phyloP scores from a whole-genome alignment of 305 asterid genomes.

The Galium porrigens region DNA sequence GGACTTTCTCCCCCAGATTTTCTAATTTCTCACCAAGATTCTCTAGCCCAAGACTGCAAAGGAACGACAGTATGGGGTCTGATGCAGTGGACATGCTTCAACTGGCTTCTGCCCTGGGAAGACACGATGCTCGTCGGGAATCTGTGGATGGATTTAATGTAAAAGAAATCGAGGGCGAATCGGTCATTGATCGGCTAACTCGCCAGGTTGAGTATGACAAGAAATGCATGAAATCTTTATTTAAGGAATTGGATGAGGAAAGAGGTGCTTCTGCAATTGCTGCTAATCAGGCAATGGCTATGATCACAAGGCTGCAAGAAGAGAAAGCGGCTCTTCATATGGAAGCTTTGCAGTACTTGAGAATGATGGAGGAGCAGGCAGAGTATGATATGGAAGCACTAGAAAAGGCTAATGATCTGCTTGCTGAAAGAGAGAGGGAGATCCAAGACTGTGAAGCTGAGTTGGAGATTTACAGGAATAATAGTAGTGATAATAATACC shows the following conservation, averaged over 20 bases:
- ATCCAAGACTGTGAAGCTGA: slow-evolving; percentile 59
- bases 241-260: slow-evolving; percentile 69
- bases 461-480: slow-evolving; percentile 37
- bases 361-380: slow-evolving; percentile 95
- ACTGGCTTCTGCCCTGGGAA: slow-evolving; percentile 22
- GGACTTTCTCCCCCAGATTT: slow-evolving; percentile 12
- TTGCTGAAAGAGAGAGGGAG: slow-evolving; percentile 66
- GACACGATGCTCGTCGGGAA: slow-evolving; percentile 23
- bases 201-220: slow-evolving; percentile 43
- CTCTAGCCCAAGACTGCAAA: slow-evolving; percentile 16
- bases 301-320: slow-evolving; percentile 82
- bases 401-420: slow-evolving; percentile 52
- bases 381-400: slow-evolving; percentile 74
- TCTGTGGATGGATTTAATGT: slow-evolving; percentile 25
- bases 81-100: slow-evolving; percentile 19
- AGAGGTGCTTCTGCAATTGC: slow-evolving; percentile 65
- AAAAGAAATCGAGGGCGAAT: slow-evolving; percentile 43
- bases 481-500: not conserved
- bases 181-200: slow-evolving; percentile 28
- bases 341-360: slow-evolving; percentile 72
- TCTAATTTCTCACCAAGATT: slow-evolving; percentile 12
- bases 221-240: slow-evolving; percentile 32
- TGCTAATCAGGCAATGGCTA: slow-evolving; percentile 70
- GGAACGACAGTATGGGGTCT: slow-evolving; percentile 14
- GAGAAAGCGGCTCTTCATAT: slow-evolving; percentile 71